Evolutionary conservation across 2,329 filamentous ascomycete species (phyloP).

Genomic region (Paecilomyces fulvus): DNA sequence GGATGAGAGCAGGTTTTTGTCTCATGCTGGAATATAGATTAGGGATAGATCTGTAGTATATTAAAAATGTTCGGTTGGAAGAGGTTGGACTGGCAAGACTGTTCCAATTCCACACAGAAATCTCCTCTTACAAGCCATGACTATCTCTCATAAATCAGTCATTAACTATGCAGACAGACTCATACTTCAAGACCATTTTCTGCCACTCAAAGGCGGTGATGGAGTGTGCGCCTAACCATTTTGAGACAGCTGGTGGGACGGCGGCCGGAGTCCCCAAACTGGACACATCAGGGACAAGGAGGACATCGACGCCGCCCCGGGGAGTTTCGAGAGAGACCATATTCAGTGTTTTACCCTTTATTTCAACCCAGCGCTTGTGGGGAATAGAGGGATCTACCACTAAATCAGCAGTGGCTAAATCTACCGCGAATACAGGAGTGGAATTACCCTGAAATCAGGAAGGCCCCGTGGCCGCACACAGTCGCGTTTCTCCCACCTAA

Average conservation of each 20-base stretch:
- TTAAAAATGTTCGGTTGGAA: too few species aligned
- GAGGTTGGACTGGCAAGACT: too few species aligned
- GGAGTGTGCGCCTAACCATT: background rate
- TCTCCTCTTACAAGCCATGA: too few species aligned
- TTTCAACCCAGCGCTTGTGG: background rate
- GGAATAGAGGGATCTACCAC: background rate
- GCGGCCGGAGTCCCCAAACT: background rate
- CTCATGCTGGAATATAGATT: background rate
- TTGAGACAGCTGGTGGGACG: background rate
- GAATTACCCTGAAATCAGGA: background rate
- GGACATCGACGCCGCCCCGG: background rate
- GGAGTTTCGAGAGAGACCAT: background rate
- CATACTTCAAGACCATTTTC: background rate
- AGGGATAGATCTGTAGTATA: background rate
- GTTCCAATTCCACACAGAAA: too few species aligned
- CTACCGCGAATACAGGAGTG: background rate
- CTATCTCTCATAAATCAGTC: too few species aligned
- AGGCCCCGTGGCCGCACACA: conserved; percentile 6
- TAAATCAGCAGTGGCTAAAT: background rate
- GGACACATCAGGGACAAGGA: background rate
- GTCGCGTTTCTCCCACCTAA: conserved; percentile 2
- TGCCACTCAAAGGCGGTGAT: background rate
- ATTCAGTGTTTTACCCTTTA: background rate
- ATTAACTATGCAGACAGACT: too few species aligned
- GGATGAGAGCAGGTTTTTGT: background rate